Evolutionary conservation across 1,139 yeast species (phyloP), one percentile per base, ranked within the genome.

Genomic region (Blastobotrys indianensis): DNA sequence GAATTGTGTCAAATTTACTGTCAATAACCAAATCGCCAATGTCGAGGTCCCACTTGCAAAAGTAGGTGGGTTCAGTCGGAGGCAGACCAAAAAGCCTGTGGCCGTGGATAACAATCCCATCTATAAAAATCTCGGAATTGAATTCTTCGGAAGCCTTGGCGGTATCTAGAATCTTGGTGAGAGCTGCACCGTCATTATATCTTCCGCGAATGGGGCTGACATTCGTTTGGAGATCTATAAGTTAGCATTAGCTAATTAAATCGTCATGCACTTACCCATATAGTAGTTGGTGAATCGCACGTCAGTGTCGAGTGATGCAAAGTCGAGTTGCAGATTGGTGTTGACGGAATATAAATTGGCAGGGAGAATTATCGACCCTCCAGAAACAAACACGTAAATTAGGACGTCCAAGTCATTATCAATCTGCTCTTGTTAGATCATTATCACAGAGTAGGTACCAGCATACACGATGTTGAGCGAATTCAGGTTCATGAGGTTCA

Each of bases 11-110:
- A 0, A 81, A 69, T 2, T 74, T 68, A 1, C 87, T 76, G 50
- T 79, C 74, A 12, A 85, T 67, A 1, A 59, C 51, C 12, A 88
- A 67, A 4, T 69, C 70, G 8, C 88, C 94, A 2, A 84, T 63
- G 29, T 77, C 78, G 54, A 90, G 77, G 53, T 85, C 90, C 97
- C 97, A 92, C 52, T 85, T 82, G 60, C 96, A 88, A 54, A 77
- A 80, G 60, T 86, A 92, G 0, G 97, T 86, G 1, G 92, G 85
- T 60, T 86, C 95, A 2, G 74, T 71, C 0, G 97, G 97, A 0
- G 96, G 96, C 1, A 87, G 63, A 0, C 98, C 97, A 70, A 88
- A 87, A 80, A 88, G 79, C 59, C 97, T 74, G 61, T 90, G 95
- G 1, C 95, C 92, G 63, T 85, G 95, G 12, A 85, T 73, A 4